Evolutionary conservation across 768 basidiomycete species (phyloP), one percentile per base, ranked within the genome.

Genomic region (Kwoniella sp.): DNA sequence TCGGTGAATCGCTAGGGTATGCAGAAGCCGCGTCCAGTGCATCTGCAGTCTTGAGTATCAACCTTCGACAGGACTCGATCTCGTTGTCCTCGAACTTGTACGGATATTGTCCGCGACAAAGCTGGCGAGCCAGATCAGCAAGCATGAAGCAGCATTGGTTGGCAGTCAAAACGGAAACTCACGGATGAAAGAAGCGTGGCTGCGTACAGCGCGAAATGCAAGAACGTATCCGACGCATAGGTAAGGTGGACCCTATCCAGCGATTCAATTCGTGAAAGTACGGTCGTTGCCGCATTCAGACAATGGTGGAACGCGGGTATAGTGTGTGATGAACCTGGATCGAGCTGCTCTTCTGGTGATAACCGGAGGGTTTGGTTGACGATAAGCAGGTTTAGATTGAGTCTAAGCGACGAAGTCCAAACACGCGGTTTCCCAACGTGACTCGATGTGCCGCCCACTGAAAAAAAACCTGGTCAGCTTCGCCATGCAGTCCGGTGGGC

Each of bases 181-280:
- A 68, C 69, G 22, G 69, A 68, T 52, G 62, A 71, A 3, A 71
- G 59, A 29, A 71, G 57, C 33, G 67, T 68, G 1, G 60, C 70
- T 27, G 70, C 70, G 54, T 71, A 71, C 36, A 71, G 50, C 19
- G 70, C 65, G 27, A 71, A 71, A 56, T 71, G 70, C 22, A 71
- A 54, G 50, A 71, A 59, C 4, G 70, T 71, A 29, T 71, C 70
- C 1, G 67, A 63, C 7, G 70, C 70, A 46, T 60, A 71, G 4
- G 70, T 60, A 29, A 67, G 12, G 22, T 66, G 58, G 21, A 51
- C 27, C 33, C 53, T 58, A 8, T 63, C 60, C 22, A 71, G 33
- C 29, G 48, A 51, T 50, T 71, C 68, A 9, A 68, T 63, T 30
- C 64, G 53, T 25, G 61, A 33, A 8, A 71, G 51, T 1, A 71